Conservation (phyloP, 2,329 filamentous ascomycete genomes). For the Epichloe baconii region DNA sequence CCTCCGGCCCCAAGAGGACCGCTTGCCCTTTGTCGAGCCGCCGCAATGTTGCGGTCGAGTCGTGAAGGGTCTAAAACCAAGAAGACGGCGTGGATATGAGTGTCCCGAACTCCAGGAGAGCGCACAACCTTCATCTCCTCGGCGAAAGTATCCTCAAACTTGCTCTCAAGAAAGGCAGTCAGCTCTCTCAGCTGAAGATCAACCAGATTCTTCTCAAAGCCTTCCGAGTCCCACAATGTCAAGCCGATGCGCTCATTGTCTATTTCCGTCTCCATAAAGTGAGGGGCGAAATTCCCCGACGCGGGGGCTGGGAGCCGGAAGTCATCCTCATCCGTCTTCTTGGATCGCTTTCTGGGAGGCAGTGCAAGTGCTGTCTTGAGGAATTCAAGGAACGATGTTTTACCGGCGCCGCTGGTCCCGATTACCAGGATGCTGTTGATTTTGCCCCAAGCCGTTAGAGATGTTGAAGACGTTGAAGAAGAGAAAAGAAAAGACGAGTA, state of each 20-base stretch:
- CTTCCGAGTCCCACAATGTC: conserved; percentile 93
- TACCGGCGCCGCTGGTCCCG: conserved; percentile 76
- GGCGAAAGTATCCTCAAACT: conserved; percentile 93
- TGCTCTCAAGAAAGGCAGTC: conserved; percentile 85
- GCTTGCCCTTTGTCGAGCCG: conserved; percentile 43
- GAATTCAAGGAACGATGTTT: conserved; percentile 95
- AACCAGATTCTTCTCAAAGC: conserved; percentile 86
- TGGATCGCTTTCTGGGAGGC: conserved; percentile 63
- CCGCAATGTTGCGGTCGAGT: conserved; percentile 69
- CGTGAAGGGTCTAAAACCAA: conserved; percentile 78
- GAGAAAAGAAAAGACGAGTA: not conserved
- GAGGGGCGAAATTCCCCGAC: conserved; percentile 64
- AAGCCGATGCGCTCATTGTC: conserved; percentile 83
- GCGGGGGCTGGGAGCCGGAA: conserved; percentile 37
- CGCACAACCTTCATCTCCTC: conserved; percentile 97
- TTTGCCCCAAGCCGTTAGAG: conserved; percentile 5
- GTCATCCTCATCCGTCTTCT: conserved; percentile 44
- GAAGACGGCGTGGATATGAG: conserved; percentile 94
- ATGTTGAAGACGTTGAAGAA: not conserved
- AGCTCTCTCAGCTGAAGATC: conserved; percentile 90
- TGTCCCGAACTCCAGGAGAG: conserved; percentile 84
- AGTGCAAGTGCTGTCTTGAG: conserved; percentile 75
- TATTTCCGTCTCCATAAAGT: conserved; percentile 90
- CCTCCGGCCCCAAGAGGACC: conserved; percentile 37
- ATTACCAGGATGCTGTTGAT: conserved; percentile 68